Percentiles rank a stretch among this genome's conserved stretches.
Conservation (phyloP, 1,284 basidiomycete species). For the Spongiforma sp. region DNA sequence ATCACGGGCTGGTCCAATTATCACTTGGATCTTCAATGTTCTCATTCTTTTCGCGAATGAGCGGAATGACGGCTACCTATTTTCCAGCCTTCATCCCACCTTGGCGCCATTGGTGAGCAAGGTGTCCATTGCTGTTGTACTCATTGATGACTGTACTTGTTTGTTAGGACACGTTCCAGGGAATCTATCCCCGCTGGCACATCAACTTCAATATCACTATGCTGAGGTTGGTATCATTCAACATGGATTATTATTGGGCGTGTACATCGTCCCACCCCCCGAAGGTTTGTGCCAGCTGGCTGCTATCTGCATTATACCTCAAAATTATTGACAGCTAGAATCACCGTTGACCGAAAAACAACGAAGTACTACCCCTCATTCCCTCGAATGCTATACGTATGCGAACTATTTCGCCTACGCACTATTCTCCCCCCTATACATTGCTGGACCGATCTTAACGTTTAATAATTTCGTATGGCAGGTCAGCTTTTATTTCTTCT, state of each 20-base stretch:
- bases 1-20: slow-evolving; percentile 50
- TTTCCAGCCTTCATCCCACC: slow-evolving; percentile 58
- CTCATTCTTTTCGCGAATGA: slow-evolving; percentile 82
- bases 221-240: slow-evolving; percentile 92
- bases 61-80: slow-evolving; percentile 77
- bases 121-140: slow-evolving; percentile 23
- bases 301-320: slow-evolving; percentile 1
- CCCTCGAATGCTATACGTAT: slow-evolving; percentile 57
- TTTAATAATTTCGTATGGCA: slow-evolving; percentile 97
- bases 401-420: slow-evolving; percentile 75
- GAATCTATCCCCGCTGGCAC: slow-evolving; percentile 88
- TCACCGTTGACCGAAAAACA: slow-evolving; percentile 57
- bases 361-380: slow-evolving; percentile 53
- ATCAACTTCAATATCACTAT: slow-evolving; percentile 97
- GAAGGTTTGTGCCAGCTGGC: slow-evolving; percentile 46
- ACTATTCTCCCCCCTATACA: slow-evolving; percentile 93
- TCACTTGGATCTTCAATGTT: slow-evolving; percentile 83
- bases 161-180: slow-evolving; percentile 71
- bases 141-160: slow-evolving; percentile 13
- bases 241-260: slow-evolving; percentile 92
- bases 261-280: slow-evolving; percentile 42
- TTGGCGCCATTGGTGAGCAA: slow-evolving; percentile 60
- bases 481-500: slow-evolving; percentile 49
- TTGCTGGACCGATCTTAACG: slow-evolving; percentile 96
- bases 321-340: slow-evolving; percentile 35